Evolutionary conservation across 1,284 basidiomycete genomes (phyloP).

Genomic region (Malassezia arunalokei): DNA sequence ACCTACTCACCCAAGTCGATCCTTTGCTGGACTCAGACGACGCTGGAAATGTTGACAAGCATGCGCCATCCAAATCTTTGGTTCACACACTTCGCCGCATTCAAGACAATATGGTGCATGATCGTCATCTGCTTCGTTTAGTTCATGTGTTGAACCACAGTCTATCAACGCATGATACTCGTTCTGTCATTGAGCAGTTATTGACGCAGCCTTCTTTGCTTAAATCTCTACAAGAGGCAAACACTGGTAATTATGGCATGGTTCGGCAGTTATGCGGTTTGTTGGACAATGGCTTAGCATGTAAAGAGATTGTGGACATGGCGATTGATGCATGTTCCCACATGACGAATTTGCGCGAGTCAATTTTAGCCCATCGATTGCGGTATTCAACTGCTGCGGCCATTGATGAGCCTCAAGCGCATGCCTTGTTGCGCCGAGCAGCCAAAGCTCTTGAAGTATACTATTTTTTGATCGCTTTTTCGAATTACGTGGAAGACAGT

Average conservation of each 20-base stretch:
- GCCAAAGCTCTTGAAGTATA: conserved; percentile 52
- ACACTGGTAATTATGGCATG: conserved; percentile 39
- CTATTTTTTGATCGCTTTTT: conserved; percentile 90
- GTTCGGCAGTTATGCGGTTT: conserved; percentile 38
- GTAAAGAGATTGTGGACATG: conserved; percentile 36
- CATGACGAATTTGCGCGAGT: conserved; percentile 40
- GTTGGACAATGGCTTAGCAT: conserved; percentile 38
- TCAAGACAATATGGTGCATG: conserved; percentile 52
- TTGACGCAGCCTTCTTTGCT: conserved; percentile 35
- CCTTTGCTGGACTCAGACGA: conserved; percentile 51
- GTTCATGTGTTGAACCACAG: conserved; percentile 73
- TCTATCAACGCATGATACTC: conserved; percentile 47
- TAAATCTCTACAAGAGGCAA: conserved; percentile 35
- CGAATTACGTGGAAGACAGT: conserved; percentile 69
- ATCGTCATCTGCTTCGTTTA: conserved; percentile 65
- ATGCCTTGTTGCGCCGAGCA: conserved; percentile 31
- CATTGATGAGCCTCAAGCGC: conserved; percentile 23
- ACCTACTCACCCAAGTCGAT: conserved; percentile 64
- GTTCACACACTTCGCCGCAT: conserved; percentile 8
- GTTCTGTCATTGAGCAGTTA: conserved; percentile 31
- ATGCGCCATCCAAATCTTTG: not conserved
- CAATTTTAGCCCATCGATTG: conserved; percentile 32
- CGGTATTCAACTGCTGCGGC: conserved; percentile 30
- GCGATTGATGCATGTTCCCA: conserved; percentile 42
- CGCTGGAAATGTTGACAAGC: conserved; percentile 1